Conservation (phyloP, 306 rosid species). For the Oxytropis ochrocephala region DNA sequence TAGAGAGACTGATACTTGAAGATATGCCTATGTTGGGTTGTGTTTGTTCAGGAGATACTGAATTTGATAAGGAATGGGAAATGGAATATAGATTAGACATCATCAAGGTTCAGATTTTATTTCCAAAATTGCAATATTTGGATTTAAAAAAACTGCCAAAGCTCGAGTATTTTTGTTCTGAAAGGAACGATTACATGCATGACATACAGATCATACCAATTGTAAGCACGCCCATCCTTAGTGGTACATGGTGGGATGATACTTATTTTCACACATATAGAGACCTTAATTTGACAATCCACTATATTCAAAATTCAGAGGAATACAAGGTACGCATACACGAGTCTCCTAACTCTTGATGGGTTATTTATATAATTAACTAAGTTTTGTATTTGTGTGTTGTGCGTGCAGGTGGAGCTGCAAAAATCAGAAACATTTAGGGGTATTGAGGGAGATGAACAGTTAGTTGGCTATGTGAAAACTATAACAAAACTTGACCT, state of each 20-base stretch:
- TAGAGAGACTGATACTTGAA: neutral
- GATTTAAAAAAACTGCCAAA: neutral
- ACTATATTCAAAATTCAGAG: neutral
- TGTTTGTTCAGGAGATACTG: neutral
- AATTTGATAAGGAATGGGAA: neutral
- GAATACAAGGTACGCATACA: neutral
- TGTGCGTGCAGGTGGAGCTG: neutral
- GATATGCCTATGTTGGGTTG: neutral
- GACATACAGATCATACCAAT: too few species aligned
- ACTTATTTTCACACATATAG: neutral
- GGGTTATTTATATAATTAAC: too few species aligned
- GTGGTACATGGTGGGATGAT: accelerated
- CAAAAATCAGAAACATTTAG: neutral
- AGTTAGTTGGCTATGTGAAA: neutral
- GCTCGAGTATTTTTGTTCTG: neutral
- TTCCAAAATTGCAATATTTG: neutral
- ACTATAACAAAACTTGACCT: neutral
- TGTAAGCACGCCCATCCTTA: neutral
- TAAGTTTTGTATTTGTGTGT: too few species aligned
- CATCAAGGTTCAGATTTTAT: neutral
- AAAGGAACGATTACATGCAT: too few species aligned
- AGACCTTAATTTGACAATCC: neutral
- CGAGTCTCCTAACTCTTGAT: too few species aligned
- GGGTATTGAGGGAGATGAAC: neutral
- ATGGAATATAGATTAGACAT: too few species aligned